These are phyloP conservation scores for Penicillium sp. DNA, from an alignment of 2,329 filamentous ascomycete species.

Conservation along the genomic window DNA sequence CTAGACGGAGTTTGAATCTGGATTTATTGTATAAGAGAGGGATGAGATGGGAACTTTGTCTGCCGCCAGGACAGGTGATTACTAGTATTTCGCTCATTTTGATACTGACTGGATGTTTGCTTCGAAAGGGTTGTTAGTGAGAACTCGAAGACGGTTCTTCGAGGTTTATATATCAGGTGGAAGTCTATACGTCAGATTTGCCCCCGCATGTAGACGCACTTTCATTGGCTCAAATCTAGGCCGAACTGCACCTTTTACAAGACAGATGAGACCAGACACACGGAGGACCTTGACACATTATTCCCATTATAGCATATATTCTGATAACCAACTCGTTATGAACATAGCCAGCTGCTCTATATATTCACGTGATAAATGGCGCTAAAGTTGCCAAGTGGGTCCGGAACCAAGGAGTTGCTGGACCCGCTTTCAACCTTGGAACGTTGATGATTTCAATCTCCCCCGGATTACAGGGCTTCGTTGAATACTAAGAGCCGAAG, in stretches of 20 bases:
- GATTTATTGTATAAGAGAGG: background rate
- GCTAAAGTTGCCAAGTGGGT: background rate
- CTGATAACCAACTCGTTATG: background rate
- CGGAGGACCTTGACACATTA: background rate
- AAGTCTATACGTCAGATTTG: background rate
- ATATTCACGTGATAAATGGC: background rate
- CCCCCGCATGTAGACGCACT: background rate
- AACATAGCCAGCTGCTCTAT: background rate
- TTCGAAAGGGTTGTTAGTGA: background rate
- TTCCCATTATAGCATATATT: background rate
- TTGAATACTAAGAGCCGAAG: background rate
- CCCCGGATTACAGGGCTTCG: background rate
- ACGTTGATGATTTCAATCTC: conserved; percentile 1
- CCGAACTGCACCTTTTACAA: no score
- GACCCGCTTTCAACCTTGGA: conserved; percentile 4
- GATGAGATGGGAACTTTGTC: background rate
- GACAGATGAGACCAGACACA: no score
- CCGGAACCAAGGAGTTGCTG: background rate
- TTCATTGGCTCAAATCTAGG: background rate
- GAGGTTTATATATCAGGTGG: background rate
- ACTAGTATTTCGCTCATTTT: background rate
- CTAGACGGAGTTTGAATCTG: conserved; percentile 5
- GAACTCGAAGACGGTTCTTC: background rate
- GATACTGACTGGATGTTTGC: background rate
- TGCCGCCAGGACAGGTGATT: background rate